phyloP scores from a whole-genome alignment of 352 stramenopile genomes.

The Globisporangium cylindrosporum region DNA sequence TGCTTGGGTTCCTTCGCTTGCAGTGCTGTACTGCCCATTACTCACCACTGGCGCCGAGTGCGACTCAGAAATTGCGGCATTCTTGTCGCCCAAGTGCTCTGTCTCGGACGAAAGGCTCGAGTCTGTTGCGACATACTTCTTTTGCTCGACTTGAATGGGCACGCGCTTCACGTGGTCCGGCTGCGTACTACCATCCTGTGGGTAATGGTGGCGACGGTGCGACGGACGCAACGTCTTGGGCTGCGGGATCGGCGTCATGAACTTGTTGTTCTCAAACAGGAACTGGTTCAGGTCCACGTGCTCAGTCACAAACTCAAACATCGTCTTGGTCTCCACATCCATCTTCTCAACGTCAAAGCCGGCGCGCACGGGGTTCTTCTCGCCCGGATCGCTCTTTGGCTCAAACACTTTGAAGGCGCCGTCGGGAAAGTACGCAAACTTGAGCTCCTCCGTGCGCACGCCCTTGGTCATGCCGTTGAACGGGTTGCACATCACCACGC shows the following conservation, averaged over 20 bases:
- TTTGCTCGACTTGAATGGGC: slow-evolving; percentile 9
- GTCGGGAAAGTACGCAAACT: slow-evolving; percentile 72
- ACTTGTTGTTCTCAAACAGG: slow-evolving; percentile 64
- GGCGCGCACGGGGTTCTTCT: slow-evolving; percentile 48
- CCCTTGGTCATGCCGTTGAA: slow-evolving; percentile 71
- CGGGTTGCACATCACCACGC: slow-evolving; percentile 64
- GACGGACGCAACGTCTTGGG: not conserved
- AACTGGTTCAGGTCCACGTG: slow-evolving; percentile 73
- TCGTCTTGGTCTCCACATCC: slow-evolving; percentile 38
- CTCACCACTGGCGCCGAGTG: slow-evolving; percentile 4
- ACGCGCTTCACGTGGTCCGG: slow-evolving; percentile 8
- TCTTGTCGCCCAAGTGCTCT: not conserved
- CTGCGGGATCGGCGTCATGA: slow-evolving; percentile 28
- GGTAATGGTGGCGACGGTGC: not conserved
- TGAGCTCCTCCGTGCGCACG: slow-evolving; percentile 59
- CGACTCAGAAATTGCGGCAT: not conserved
- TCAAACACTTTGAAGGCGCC: slow-evolving; percentile 69
- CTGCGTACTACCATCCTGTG: not conserved
- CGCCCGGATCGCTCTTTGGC: slow-evolving; percentile 35
- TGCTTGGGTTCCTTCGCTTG: not conserved
- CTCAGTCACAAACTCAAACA: slow-evolving; percentile 53
- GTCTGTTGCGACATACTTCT: not conserved
- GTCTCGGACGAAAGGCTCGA: not conserved
- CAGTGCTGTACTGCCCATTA: not conserved
- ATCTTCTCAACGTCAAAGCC: slow-evolving; percentile 68